Evolutionary conservation across 169 alveolate genomes (phyloP).

Genomic region (Plasmodium falciparum): DNA sequence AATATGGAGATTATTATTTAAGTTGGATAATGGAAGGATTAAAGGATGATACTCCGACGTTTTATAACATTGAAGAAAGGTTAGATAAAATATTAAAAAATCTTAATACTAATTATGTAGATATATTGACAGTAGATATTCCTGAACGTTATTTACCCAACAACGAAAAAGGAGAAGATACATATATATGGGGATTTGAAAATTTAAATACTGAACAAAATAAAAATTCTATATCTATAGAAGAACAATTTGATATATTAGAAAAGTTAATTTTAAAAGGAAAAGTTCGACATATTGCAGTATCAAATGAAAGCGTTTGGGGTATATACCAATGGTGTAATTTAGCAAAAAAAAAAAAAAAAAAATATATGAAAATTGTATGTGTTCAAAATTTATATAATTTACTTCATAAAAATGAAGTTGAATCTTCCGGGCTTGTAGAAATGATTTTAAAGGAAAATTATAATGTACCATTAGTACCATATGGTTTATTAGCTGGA

Average conservation of each 20-base stretch:
- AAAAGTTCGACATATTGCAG: slow-evolving; percentile 85
- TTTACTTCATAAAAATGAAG: slow-evolving; percentile 86
- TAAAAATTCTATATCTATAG: slow-evolving; percentile 65
- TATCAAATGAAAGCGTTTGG: slow-evolving; percentile 88
- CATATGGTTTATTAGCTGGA: slow-evolving; percentile 90
- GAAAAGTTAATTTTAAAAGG: slow-evolving; percentile 84
- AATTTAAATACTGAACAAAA: slow-evolving; percentile 15
- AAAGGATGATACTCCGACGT: slow-evolving; percentile 26
- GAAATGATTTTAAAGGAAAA: slow-evolving; percentile 83
- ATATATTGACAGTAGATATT: slow-evolving; percentile 82
- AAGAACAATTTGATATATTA: slow-evolving; percentile 82
- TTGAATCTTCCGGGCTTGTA: slow-evolving; percentile 87
- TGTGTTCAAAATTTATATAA: slow-evolving; percentile 85
- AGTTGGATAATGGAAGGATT: slow-evolving; percentile 74
- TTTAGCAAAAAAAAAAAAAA: slow-evolving; percentile 78
- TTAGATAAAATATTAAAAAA: slow-evolving; percentile 83
- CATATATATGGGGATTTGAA: slow-evolving; percentile 88
- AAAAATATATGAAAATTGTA: slow-evolving; percentile 76
- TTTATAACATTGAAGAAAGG: slow-evolving; percentile 81
- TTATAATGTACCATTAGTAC: slow-evolving; percentile 87
- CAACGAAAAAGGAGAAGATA: slow-evolving; percentile 87
- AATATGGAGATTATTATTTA: slow-evolving; percentile 70
- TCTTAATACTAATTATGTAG: slow-evolving; percentile 84
- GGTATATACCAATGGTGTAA: slow-evolving; percentile 83
- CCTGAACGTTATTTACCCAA: slow-evolving; percentile 89